phyloP scores from a whole-genome alignment of 345 rosid genomes.

The Luvunga scandens region DNA sequence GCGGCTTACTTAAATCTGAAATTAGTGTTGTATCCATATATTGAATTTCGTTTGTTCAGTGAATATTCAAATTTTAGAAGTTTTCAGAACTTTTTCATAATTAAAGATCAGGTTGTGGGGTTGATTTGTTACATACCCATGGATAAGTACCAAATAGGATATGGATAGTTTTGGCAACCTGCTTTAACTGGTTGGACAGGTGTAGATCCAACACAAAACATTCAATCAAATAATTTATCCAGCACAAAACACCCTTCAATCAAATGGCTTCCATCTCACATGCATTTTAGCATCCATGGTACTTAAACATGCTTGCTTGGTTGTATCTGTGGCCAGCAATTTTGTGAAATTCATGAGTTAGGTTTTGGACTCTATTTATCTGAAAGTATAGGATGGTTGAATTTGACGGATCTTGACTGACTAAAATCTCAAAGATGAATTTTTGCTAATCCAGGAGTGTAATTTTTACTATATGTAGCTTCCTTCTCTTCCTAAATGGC shows the following conservation, averaged over 20 bases:
- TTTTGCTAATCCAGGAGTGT: neutral
- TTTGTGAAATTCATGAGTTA: neutral
- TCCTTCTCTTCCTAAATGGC: neutral
- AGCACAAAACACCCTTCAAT: neutral
- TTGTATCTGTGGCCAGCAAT: neutral
- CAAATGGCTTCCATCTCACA: neutral
- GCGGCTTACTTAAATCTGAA: neutral
- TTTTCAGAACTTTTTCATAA: neutral
- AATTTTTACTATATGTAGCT: neutral
- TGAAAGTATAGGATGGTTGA: neutral
- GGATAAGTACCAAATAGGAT: neutral
- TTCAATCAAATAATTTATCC: too few species aligned
- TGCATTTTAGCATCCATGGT: neutral
- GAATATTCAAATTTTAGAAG: neutral
- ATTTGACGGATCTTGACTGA: neutral
- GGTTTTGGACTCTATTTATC: neutral
- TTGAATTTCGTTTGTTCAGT: neutral
- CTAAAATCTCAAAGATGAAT: constrained; percentile 1
- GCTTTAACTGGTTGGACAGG: neutral
- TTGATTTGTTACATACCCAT: neutral
- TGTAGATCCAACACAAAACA: neutral
- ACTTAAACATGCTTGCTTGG: neutral
- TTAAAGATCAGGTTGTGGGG: neutral
- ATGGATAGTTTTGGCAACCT: neutral
- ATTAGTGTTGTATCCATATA: neutral